Base-by-base conservation (phyloP, 768 basidiomycete species). In the Exidia glandulosa region DNA sequence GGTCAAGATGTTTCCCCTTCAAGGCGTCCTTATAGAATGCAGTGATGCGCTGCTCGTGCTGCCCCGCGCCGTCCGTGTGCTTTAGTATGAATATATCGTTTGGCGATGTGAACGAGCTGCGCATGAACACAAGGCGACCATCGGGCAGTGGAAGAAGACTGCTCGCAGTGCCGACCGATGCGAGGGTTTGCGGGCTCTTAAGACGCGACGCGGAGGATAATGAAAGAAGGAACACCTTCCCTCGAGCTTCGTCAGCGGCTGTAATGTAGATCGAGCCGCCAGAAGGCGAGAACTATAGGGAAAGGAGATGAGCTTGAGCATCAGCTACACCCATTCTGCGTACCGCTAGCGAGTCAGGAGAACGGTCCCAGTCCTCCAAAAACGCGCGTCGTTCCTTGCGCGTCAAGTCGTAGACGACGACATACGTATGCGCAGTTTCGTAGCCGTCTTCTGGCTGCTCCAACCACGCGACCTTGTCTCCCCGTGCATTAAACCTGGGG, bases 371-470 rank as follows among this genome's bases (percentile, higher is more conserved):
- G 41, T 77, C 68, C 65, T 90, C 85, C 0, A 90, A 90, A 57
- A 92, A 72, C 0, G 85, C 88, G 67, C 80, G 87, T 29, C 85
- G 78, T 16, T 86, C 76, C 19, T 82, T 72, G 62, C 79, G 82
- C 48, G 72, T 69, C 16, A 95, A 73, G 66, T 94, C 90, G 66
- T 86, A 90, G 9, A 93, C 79, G 41, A 92, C 82, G 56, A 94
- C 34, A 16, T 36, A 16, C 7, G 34, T 79, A 68, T 88, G 88
- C 7, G 82, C 79, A 57, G 87, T 79, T 72, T 97, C 94, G 65
- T 94, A 87, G 1, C 94, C 93, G 65, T 97, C 92, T 67, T 87
- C 70, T 56, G 86, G 83, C 63, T 93, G 79, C 70, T 97, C 89
- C 36, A 90, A 72, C 94, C 94, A 98, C 1, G 88, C 92, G 1